A percentile compares a stretch with the other conserved stretches of the same genome.
phyloP scores from a whole-genome alignment of 2,329 filamentous ascomycete genomes.

The Paraphaeosphaeria sporulosa region DNA sequence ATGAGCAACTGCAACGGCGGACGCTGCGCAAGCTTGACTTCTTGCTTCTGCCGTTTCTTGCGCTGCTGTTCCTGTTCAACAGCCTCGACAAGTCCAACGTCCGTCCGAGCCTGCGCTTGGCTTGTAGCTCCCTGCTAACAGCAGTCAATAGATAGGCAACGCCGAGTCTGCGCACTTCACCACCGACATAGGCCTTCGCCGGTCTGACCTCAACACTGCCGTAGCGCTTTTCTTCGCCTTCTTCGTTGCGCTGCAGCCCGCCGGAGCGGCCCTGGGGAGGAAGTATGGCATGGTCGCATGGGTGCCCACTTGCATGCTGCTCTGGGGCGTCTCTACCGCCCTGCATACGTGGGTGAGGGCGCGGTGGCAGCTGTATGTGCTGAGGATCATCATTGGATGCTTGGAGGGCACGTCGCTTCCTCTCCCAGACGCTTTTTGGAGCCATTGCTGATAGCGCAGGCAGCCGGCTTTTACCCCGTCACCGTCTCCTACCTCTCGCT shows the following conservation, averaged over 20 bases:
- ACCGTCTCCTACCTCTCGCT: slow-evolving; percentile 65
- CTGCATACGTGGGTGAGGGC: slow-evolving; percentile 56
- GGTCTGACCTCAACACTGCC: slow-evolving; percentile 63
- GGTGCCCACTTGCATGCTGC: slow-evolving; percentile 65
- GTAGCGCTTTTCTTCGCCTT: slow-evolving; percentile 66
- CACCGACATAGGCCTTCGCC: slow-evolving; percentile 59
- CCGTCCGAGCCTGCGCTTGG: slow-evolving; percentile 2
- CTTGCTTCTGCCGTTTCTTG: slow-evolving; percentile 60
- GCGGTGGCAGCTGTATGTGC: slow-evolving; percentile 56
- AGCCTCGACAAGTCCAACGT: slow-evolving; percentile 61
- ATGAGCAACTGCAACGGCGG: slow-evolving; percentile 38
- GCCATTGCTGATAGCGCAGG: slow-evolving; percentile 24
- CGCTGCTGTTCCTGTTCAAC: slow-evolving; percentile 61
- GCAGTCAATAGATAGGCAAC: slow-evolving; percentile 56
- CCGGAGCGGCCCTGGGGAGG: slow-evolving; percentile 64
- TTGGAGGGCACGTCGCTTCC: slow-evolving; percentile 50
- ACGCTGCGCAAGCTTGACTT: slow-evolving; percentile 59
- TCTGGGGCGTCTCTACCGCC: slow-evolving; percentile 61
- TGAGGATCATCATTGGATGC: slow-evolving; percentile 56
- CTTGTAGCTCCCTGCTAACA: not conserved
- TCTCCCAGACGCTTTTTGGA: slow-evolving; percentile 7
- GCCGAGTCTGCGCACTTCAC: slow-evolving; percentile 68
- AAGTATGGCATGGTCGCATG: slow-evolving; percentile 63
- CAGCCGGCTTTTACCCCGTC: slow-evolving; percentile 66
- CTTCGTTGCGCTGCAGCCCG: slow-evolving; percentile 65